A percentile compares a stretch with the other conserved stretches of the same genome.
Conservation (phyloP, 768 basidiomycete genomes). For the Kwoniella sp. region DNA sequence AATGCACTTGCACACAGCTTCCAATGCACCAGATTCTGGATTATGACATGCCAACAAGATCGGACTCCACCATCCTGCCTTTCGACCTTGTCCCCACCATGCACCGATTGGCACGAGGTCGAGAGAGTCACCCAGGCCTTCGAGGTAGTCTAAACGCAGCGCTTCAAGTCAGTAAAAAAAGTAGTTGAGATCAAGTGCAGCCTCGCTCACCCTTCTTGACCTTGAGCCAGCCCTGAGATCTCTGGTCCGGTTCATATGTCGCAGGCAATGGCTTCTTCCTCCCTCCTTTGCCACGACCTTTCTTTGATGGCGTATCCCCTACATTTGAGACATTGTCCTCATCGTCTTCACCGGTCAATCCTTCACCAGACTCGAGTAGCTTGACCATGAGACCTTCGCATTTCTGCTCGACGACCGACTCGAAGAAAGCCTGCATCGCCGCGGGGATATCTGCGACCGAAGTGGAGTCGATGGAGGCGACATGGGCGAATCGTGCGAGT, state of each 20-base stretch:
- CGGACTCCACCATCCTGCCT: constrained; percentile 90
- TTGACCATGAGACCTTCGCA: constrained; percentile 97
- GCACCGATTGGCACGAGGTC: constrained; percentile 63
- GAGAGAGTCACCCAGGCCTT: constrained; percentile 70
- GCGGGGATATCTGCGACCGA: constrained; percentile 64
- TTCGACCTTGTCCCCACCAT: constrained; percentile 87
- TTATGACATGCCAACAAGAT: constrained; percentile 79
- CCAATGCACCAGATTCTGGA: constrained; percentile 63
- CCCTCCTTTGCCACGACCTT: constrained; percentile 47
- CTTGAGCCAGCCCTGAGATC: constrained; percentile 85
- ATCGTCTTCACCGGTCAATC: constrained; percentile 50
- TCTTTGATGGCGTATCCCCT: constrained; percentile 29
- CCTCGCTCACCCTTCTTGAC: constrained; percentile 66
- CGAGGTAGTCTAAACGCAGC: constrained; percentile 79
- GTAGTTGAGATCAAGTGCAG: neutral
- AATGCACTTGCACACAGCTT: constrained; percentile 80
- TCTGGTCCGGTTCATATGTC: constrained; percentile 86
- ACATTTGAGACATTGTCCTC: constrained; percentile 51
- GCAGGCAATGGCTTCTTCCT: constrained; percentile 73
- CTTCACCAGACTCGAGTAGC: constrained; percentile 65
- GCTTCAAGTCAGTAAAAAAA: no score
- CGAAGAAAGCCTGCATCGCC: constrained; percentile 74
- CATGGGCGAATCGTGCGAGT: constrained; percentile 70
- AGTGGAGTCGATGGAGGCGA: constrained; percentile 62
- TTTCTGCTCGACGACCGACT: constrained; percentile 70